Percentiles rank a stretch among this genome's conserved stretches.
phyloP scores from a whole-genome alignment of 202 grass and related monocot species.

The Schoenoplectus triqueter region DNA sequence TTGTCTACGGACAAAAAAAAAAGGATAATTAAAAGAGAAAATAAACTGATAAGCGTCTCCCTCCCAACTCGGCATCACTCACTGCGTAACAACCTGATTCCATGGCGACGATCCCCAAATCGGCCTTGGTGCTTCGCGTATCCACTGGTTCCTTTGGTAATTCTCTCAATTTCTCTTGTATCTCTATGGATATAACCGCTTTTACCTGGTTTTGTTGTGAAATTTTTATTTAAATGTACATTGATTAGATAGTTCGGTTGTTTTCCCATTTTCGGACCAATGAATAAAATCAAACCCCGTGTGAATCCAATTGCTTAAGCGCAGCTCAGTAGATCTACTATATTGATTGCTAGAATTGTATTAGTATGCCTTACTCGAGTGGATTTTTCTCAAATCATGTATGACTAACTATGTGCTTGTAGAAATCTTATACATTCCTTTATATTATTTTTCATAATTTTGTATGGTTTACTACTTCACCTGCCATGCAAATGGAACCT shows the following conservation, averaged over 20 bases:
- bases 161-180: not conserved
- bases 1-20: not conserved
- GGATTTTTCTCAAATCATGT: conserved; percentile 20
- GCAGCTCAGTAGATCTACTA: not conserved
- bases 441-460: not conserved
- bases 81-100: not conserved
- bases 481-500: not conserved
- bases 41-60: conserved; percentile 10
- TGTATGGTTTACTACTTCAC: not conserved
- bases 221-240: not conserved
- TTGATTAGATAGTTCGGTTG: not conserved
- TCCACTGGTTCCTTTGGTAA: conserved; percentile 24
- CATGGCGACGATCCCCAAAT: conserved; percentile 32
- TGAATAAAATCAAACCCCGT: not conserved
- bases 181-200: not conserved
- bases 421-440: not conserved
- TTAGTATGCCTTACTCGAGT: not conserved
- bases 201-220: not conserved
- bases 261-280: not conserved
- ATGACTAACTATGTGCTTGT: not conserved
- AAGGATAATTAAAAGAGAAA: not conserved
- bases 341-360: not conserved
- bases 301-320: not conserved
- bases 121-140: not conserved
- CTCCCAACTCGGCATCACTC: not conserved